Evolutionary conservation across 768 basidiomycete species (phyloP).

Genomic region (Mycena metata): DNA sequence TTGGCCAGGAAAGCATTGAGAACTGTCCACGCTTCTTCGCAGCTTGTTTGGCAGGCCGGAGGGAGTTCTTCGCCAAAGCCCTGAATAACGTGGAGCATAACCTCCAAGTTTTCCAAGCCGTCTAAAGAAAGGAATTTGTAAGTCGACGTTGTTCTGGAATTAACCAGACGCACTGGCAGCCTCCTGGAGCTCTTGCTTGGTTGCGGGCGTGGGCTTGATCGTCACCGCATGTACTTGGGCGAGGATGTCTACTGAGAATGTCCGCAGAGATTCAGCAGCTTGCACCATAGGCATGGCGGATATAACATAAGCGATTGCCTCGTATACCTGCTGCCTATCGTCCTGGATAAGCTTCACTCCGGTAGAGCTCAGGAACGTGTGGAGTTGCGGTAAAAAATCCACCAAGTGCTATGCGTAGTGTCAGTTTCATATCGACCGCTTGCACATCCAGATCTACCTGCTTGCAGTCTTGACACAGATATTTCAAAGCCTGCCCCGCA

Average conservation of each 20-base stretch:
- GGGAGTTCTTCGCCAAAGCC: slow-evolving; percentile 90
- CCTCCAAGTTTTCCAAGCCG: slow-evolving; percentile 91
- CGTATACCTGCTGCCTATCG: slow-evolving; percentile 92
- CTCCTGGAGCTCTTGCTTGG: slow-evolving; percentile 78
- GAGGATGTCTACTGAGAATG: slow-evolving; percentile 90
- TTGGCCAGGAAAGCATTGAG: slow-evolving; percentile 86
- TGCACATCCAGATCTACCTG: slow-evolving; percentile 60
- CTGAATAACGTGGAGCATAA: slow-evolving; percentile 88
- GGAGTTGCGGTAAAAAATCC: slow-evolving; percentile 91
- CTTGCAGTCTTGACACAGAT: slow-evolving; percentile 97
- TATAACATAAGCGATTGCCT: slow-evolving; percentile 96
- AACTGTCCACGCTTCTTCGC: slow-evolving; percentile 84
- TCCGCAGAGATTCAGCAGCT: slow-evolving; percentile 87
- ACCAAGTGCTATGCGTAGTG: slow-evolving; percentile 78
- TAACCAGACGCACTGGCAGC: slow-evolving; percentile 71
- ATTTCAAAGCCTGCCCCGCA: slow-evolving; percentile 95
- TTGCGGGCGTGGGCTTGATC: slow-evolving; percentile 64
- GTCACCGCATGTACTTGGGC: slow-evolving; percentile 78
- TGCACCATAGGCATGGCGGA: slow-evolving; percentile 93
- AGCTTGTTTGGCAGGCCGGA: slow-evolving; percentile 80
- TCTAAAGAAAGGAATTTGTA: slow-evolving; percentile 58
- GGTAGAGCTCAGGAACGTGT: slow-evolving; percentile 86
- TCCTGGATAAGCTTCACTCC: slow-evolving; percentile 87
- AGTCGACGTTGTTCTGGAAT: neutral
- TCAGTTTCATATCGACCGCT: neutral